phyloP scores from a whole-genome alignment of 1,139 yeast species.

The Hyphopichia pseudoburtonii region DNA sequence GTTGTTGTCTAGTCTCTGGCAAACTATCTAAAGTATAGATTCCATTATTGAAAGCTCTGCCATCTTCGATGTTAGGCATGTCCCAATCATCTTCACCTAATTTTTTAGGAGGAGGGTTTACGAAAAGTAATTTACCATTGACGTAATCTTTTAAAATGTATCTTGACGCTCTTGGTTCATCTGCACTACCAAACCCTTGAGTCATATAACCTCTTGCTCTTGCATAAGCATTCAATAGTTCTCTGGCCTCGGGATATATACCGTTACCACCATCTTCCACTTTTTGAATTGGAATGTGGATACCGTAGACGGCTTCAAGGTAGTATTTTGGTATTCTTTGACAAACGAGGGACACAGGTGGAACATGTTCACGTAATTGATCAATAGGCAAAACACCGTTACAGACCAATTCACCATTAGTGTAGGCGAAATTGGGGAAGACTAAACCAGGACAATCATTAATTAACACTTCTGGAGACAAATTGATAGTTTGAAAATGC shows the following conservation, averaged over 20 bases:
- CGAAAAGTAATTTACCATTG: conserved; percentile 81
- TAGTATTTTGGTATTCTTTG: conserved; percentile 86
- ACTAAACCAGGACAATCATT: conserved; percentile 99
- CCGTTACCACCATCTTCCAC: conserved; percentile 89
- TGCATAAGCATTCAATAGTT: conserved; percentile 87
- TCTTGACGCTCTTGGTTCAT: conserved; percentile 93
- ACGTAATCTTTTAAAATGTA: conserved; percentile 93
- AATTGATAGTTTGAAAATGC: conserved; percentile 94
- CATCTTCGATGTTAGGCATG: conserved; percentile 44
- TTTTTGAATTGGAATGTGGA: conserved; percentile 74
- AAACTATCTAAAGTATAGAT: conserved; percentile 63
- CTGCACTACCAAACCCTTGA: conserved; percentile 96
- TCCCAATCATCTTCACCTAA: conserved; percentile 42
- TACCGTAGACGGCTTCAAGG: conserved; percentile 92
- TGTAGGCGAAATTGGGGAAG: conserved; percentile 95
- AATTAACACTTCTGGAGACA: conserved; percentile 77
- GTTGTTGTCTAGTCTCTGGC: conserved; percentile 73
- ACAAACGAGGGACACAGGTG: conserved; percentile 83
- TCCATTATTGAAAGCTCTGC: conserved; percentile 67
- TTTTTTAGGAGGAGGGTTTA: conserved; percentile 80
- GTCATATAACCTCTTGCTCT: conserved; percentile 97
- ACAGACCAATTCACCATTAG: conserved; percentile 95
- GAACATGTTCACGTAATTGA: conserved; percentile 91
- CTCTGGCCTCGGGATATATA: conserved; percentile 78
- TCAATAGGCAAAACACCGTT: conserved; percentile 98